Evolutionary conservation across 78 protist species (phyloP).

Genomic region (Bodo saltans): DNA sequence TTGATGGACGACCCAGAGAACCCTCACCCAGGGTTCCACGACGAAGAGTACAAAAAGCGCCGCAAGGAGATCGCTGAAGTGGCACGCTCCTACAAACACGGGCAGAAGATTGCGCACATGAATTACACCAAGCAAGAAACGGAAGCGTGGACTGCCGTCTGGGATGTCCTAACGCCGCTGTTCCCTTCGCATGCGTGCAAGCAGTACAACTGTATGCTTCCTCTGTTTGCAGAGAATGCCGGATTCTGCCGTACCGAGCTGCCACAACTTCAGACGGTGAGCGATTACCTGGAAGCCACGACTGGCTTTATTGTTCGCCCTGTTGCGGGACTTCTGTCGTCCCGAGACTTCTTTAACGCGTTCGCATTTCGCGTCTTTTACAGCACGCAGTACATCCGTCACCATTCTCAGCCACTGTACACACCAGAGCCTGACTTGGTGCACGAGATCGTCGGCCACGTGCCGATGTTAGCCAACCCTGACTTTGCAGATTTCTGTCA

Average conservation of each 20-base stretch:
- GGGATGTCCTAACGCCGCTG: slow-evolving; percentile 47
- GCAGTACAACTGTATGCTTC: slow-evolving; percentile 57
- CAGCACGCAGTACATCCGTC: slow-evolving; percentile 89
- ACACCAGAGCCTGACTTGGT: slow-evolving; percentile 93
- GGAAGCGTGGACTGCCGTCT: slow-evolving; percentile 65
- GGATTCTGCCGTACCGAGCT: slow-evolving; percentile 60
- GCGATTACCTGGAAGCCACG: slow-evolving; percentile 48
- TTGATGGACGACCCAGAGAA: neutral
- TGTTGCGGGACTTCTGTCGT: slow-evolving; percentile 83
- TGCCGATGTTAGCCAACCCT: slow-evolving; percentile 86
- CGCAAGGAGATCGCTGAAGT: slow-evolving; percentile 54
- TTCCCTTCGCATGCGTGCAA: slow-evolving; percentile 81
- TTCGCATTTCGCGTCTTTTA: slow-evolving; percentile 89
- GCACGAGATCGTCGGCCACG: slow-evolving; percentile 95
- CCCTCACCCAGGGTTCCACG: slow-evolving; percentile 52
- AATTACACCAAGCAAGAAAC: slow-evolving; percentile 69
- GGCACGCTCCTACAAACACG: slow-evolving; percentile 61
- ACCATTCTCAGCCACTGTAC: slow-evolving; percentile 82
- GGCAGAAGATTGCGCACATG: slow-evolving; percentile 59
- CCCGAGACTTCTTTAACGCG: slow-evolving; percentile 85
- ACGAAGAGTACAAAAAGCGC: slow-evolving; percentile 69
- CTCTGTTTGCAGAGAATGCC: slow-evolving; percentile 71
- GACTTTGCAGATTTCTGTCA: slow-evolving; percentile 90
- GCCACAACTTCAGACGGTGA: slow-evolving; percentile 70
- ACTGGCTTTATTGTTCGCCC: slow-evolving; percentile 86